phyloP scores from a whole-genome alignment of 2,329 filamentous ascomycete genomes.

The Colletotrichum nymphaeae region DNA sequence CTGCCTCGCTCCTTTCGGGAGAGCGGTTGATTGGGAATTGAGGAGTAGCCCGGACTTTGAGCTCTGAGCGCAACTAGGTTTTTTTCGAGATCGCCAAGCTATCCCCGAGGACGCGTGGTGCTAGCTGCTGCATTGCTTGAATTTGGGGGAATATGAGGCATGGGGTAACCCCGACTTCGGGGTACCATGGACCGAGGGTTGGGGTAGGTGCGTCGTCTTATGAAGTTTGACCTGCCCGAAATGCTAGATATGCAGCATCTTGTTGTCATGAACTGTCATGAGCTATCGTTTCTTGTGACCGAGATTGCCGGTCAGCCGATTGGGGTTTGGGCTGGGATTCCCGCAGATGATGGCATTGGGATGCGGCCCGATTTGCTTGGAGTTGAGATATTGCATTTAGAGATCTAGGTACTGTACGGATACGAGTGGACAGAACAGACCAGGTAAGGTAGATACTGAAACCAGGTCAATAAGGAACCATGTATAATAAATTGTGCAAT shows the following conservation, averaged over 20 bases:
- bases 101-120: background rate
- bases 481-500: background rate
- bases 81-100: slow-evolving; percentile 20
- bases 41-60: background rate
- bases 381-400: background rate
- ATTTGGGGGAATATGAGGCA: background rate
- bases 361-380: background rate
- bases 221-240: background rate
- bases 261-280: background rate
- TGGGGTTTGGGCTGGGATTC: background rate
- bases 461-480: background rate
- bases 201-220: background rate
- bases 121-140: background rate
- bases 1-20: background rate
- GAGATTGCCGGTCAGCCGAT: background rate
- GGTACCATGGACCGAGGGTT: slow-evolving; percentile 10
- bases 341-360: background rate
- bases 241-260: background rate
- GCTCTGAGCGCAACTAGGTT: background rate
- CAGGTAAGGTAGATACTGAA: background rate
- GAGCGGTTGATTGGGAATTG: slow-evolving; percentile 17
- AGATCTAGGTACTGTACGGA: background rate
- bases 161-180: slow-evolving; percentile 13
- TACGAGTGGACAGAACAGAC: background rate
- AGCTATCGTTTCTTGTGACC: background rate